phyloP scores from a whole-genome alignment of 179 eudicot species.

The Corrigiola litoralis region DNA sequence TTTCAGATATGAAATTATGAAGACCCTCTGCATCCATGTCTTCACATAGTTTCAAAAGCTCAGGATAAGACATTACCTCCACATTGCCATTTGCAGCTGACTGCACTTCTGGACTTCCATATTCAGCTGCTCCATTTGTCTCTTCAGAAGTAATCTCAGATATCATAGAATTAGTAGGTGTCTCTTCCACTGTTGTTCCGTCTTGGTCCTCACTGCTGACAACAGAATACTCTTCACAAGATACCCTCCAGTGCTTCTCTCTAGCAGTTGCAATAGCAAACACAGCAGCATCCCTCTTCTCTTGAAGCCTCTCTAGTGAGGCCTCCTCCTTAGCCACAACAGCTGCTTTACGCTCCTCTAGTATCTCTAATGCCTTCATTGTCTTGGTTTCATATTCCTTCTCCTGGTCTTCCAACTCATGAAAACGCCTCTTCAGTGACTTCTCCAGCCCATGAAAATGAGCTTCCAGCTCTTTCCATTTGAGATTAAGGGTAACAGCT shows the following conservation, averaged over 20 bases:
- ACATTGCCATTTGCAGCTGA: constrained; percentile 39
- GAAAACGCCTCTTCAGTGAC: constrained; percentile 92
- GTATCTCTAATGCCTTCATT: constrained; percentile 44
- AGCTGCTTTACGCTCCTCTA: constrained; percentile 77
- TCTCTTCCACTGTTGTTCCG: constrained; percentile 39
- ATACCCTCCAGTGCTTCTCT: constrained; percentile 55
- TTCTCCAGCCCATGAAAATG: constrained; percentile 96
- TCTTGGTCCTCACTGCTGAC: constrained; percentile 33
- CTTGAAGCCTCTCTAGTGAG: constrained; percentile 76
- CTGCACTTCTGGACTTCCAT: constrained; percentile 53
- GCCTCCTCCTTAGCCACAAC: constrained; percentile 79
- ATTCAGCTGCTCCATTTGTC: constrained; percentile 33
- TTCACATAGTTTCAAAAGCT: constrained; percentile 73
- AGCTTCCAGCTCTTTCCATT: constrained; percentile 98
- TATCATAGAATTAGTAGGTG: constrained; percentile 42
- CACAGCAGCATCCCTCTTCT: constrained; percentile 94
- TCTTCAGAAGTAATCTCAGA: constrained; percentile 40
- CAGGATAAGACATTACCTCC: constrained; percentile 65
- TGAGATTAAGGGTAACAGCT: constrained; percentile 77
- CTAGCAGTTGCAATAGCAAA: constrained; percentile 64
- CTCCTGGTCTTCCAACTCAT: constrained; percentile 93
- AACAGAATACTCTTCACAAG: constrained; percentile 32
- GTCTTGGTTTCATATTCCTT: constrained; percentile 76
- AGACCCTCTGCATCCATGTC: constrained; percentile 89
- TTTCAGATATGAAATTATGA: constrained; percentile 91